These are phyloP conservation scores for Musa balbisiana DNA, from an alignment of 202 grass and related monocot species.

Conservation along the genomic window DNA sequence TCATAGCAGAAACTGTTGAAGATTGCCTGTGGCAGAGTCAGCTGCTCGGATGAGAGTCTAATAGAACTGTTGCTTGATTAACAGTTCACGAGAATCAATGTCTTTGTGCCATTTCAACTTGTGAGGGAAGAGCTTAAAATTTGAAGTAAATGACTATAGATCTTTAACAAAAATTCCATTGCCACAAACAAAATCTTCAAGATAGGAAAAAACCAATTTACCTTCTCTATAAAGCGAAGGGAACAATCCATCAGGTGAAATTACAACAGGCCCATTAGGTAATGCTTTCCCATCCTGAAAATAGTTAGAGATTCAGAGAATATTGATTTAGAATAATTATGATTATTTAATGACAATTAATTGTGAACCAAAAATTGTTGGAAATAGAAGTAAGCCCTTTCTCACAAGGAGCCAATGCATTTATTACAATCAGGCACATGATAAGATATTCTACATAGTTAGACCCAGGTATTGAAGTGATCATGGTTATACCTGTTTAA, in stretches of 20 bases:
- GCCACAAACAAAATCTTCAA: neutral
- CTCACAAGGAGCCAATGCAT: neutral
- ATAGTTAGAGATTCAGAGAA: neutral
- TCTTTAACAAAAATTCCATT: too few species aligned
- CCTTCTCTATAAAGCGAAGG: slow-evolving; percentile 97
- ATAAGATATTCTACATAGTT: neutral
- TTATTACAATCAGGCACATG: neutral
- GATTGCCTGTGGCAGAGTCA: neutral
- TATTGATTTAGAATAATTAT: neutral
- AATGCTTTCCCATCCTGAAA: slow-evolving; percentile 96
- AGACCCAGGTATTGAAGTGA: neutral
- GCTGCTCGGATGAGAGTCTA: neutral
- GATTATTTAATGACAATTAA: neutral
- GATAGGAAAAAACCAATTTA: slow-evolving; percentile 28
- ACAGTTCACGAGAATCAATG: neutral
- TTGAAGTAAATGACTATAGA: too few species aligned
- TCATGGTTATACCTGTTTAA: slow-evolving; percentile 67
- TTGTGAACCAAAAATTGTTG: neutral
- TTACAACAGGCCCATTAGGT: slow-evolving; percentile 90
- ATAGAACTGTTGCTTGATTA: neutral
- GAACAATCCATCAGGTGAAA: slow-evolving; percentile 97
- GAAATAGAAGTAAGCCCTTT: neutral
- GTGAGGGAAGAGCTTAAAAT: neutral
- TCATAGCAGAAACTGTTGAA: neutral
- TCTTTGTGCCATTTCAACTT: neutral